phyloP scores from a whole-genome alignment of 352 stramenopile genomes.

The Globisporangium megalacanthum region DNA sequence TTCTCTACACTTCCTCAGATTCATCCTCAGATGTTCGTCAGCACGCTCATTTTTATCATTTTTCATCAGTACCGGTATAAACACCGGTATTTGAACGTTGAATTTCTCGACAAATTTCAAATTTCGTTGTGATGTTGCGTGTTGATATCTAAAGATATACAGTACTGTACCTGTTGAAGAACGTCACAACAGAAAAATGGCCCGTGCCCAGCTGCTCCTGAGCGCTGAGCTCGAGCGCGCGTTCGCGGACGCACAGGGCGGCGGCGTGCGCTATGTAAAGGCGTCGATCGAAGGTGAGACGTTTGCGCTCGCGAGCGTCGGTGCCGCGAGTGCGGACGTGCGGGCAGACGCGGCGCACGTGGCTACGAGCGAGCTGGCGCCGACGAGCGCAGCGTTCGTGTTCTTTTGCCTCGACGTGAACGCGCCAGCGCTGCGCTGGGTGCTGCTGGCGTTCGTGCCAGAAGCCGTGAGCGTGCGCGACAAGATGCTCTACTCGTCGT shows the following conservation, averaged over 20 bases:
- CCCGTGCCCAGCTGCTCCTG: conserved; percentile 53
- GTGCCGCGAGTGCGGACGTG: conserved; percentile 33
- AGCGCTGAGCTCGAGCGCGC: conserved; percentile 57
- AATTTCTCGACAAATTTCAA: too few relatives aligned
- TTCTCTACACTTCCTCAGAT: too few relatives aligned
- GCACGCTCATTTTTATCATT: too few relatives aligned
- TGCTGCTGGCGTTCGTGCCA: conserved; percentile 75
- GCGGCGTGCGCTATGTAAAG: conserved; percentile 69
- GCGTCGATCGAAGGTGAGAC: conserved; percentile 51
- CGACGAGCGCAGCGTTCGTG: conserved; percentile 60
- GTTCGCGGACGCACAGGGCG: conserved; percentile 66
- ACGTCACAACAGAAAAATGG: conserved; percentile 29
- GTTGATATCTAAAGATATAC: background rate
- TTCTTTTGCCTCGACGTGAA: conserved; percentile 73
- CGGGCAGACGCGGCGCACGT: conserved; percentile 35
- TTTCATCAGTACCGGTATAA: too few relatives aligned
- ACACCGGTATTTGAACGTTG: too few relatives aligned
- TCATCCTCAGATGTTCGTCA: too few relatives aligned
- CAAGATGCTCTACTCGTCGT: conserved; percentile 91
- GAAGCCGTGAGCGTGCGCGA: conserved; percentile 76
- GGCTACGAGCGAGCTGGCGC: conserved; percentile 18
- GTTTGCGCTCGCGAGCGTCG: conserved; percentile 46
- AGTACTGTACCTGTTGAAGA: background rate
- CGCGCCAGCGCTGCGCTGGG: conserved; percentile 66
- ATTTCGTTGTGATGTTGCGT: too few relatives aligned